Conservation (phyloP, 139 green algal genomes). For the Tetradesmus obliquus region DNA sequence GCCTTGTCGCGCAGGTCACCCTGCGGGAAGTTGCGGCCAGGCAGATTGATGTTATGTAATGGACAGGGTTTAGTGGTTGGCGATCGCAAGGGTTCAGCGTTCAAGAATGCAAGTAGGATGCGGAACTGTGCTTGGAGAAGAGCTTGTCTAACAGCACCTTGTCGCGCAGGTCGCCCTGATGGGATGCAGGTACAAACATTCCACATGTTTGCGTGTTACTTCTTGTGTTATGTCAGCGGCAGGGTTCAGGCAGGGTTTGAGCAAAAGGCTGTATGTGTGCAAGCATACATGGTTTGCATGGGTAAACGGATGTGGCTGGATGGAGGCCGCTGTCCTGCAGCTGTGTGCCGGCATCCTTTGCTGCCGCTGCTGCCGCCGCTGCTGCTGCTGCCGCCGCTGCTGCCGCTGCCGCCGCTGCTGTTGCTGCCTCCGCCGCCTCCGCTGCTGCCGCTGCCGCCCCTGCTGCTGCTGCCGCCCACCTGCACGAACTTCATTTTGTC, state of each 20-base stretch:
- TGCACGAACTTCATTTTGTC: constrained; percentile 87
- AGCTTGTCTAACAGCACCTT: constrained; percentile 26
- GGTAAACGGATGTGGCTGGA: no score
- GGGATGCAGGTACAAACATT: not conserved
- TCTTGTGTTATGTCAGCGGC: no score
- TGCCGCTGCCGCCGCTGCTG: not conserved
- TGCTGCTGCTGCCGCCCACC: constrained; percentile 46
- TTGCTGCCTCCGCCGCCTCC: not conserved
- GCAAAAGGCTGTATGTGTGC: no score
- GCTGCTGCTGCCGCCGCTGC: no score
- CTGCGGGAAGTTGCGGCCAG: not conserved
- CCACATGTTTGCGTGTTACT: no score
- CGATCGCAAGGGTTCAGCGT: not conserved
- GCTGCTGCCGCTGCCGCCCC: not conserved
- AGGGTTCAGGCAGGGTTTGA: no score
- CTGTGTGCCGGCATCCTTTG: no score
- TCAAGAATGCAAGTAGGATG: not conserved
- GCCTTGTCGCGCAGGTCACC: constrained; percentile 41
- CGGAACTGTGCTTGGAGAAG: constrained; percentile 34
- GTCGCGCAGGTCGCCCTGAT: constrained; percentile 43
- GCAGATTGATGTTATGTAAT: not conserved
- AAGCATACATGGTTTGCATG: no score
- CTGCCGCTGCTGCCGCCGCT: no score
- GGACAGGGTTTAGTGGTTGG: not conserved
- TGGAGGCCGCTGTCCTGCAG: no score